Percentiles rank a stretch among this genome's conserved stretches.
Evolutionary conservation across 73 alveolate species (phyloP).

Genomic region (Paramecium bursaria): DNA sequence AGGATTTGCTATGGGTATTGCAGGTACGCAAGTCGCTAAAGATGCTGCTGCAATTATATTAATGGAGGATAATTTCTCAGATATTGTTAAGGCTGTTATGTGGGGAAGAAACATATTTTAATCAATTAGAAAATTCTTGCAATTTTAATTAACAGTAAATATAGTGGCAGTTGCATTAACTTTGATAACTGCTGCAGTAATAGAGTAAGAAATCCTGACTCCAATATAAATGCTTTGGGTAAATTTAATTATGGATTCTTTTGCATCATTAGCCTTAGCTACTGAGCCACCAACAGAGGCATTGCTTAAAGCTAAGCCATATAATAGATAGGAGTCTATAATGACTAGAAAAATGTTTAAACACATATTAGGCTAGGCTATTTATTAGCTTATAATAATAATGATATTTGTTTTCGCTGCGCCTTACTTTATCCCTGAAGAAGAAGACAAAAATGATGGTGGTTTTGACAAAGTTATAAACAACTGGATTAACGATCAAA

Average conservation of each 20-base stretch:
- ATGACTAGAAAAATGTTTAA: conserved; percentile 93
- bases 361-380: conserved; percentile 85
- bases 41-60: conserved; percentile 98
- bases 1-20: conserved; percentile 93
- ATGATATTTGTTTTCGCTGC: conserved; percentile 79
- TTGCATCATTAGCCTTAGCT: conserved; percentile 96
- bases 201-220: conserved; percentile 90
- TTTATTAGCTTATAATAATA: conserved; percentile 82
- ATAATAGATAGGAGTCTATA: conserved; percentile 89
- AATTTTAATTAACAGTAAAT: conserved; percentile 93
- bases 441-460: too few relatives aligned
- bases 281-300: conserved; percentile 95
- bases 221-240: conserved; percentile 92
- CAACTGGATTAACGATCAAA: not conserved
- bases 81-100: conserved; percentile 92
- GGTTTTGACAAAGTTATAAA: conserved; percentile 64
- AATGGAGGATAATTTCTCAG: conserved; percentile 95
- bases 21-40: conserved; percentile 98
- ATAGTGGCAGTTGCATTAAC: conserved; percentile 93
- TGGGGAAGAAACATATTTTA: conserved; percentile 97
- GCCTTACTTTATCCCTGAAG: conserved; percentile 84
- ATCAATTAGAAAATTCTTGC: conserved; percentile 89
- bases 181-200: conserved; percentile 88
- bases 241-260: conserved; percentile 94
- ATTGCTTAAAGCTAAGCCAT: conserved; percentile 84